phyloP scores from a whole-genome alignment of 1,284 basidiomycete genomes.

The Fomitopsis pinicola region DNA sequence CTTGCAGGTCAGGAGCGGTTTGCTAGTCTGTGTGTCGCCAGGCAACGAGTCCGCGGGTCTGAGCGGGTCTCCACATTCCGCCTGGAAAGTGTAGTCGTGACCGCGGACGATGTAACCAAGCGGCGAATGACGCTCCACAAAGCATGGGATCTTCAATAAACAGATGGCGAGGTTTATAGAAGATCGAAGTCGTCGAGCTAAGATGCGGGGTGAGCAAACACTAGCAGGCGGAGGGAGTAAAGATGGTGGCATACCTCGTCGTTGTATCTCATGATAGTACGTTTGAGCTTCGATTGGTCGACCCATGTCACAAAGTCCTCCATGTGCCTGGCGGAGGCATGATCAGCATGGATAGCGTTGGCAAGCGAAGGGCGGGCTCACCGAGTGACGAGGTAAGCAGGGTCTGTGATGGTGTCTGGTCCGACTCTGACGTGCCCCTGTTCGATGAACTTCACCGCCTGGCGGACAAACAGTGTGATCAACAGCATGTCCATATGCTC shows the following conservation, averaged over 20 bases:
- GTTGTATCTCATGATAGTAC: conserved; percentile 95
- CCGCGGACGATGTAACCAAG: too few relatives aligned
- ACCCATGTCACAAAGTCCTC: conserved; percentile 99
- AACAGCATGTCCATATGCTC: not conserved
- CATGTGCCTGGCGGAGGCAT: conserved; percentile 65
- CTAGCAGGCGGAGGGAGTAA: not conserved
- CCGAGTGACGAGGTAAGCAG: conserved; percentile 94
- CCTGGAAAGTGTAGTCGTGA: too few relatives aligned
- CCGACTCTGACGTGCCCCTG: conserved; percentile 98
- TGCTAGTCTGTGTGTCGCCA: too few relatives aligned
- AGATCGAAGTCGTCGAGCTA: conserved; percentile 91
- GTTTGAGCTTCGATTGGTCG: conserved; percentile 95
- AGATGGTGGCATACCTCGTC: conserved; percentile 71
- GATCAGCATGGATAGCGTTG: conserved; percentile 6
- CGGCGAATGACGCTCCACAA: too few relatives aligned
- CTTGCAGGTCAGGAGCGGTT: too few relatives aligned
- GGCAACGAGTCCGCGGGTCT: too few relatives aligned
- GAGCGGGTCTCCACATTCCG: too few relatives aligned
- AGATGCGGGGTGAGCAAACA: not conserved
- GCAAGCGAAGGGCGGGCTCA: conserved; percentile 23
- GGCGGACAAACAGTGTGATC: not conserved
- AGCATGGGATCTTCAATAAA: too few relatives aligned
- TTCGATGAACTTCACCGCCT: conserved; percentile 97
- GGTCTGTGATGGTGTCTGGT: conserved; percentile 94
- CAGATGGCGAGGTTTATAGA: conserved; percentile 41